A percentile compares a stretch with the other conserved stretches of the same genome.
Conservation (phyloP, 768 basidiomycete species). For the Krasilnikovozyma curviuscula region DNA sequence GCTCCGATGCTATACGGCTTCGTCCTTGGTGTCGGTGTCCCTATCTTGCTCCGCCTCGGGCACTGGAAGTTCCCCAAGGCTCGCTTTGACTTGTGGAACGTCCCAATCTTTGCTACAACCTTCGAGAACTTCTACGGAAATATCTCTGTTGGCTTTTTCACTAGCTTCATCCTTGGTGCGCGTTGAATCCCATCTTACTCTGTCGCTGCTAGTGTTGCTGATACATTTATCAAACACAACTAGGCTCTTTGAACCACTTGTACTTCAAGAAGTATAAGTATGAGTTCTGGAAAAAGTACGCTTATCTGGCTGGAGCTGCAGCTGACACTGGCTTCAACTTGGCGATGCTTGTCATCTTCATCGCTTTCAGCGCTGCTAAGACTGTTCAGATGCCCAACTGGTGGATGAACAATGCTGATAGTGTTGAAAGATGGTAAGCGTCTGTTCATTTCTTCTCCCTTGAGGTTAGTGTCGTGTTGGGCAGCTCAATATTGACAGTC, state of each 20-base stretch:
- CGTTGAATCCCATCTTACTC: no score
- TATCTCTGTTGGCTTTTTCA: not conserved
- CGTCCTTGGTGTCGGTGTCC: not conserved
- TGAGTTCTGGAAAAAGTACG: slow-evolving; percentile 1
- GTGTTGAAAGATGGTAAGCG: not conserved
- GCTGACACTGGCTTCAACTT: not conserved
- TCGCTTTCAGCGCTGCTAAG: no score
- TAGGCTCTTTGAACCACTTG: not conserved
- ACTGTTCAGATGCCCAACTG: not conserved
- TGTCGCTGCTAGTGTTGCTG: no score
- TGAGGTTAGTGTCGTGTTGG: no score
- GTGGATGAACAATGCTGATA: slow-evolving; percentile 1
- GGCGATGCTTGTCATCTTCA: not conserved
- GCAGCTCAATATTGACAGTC: no score
- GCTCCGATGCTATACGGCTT: not conserved
- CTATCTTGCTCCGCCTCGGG: not conserved
- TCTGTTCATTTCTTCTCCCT: no score
- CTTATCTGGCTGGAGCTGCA: not conserved
- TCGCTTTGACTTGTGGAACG: not conserved
- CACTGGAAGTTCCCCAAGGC: not conserved
- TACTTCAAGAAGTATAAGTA: not conserved
- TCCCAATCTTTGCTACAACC: not conserved
- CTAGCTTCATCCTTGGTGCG: not conserved
- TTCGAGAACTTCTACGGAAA: not conserved
- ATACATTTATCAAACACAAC: no score